Evolutionary conservation across 306 rosid genomes (phyloP).

Genomic region (Acmispon strigosus): DNA sequence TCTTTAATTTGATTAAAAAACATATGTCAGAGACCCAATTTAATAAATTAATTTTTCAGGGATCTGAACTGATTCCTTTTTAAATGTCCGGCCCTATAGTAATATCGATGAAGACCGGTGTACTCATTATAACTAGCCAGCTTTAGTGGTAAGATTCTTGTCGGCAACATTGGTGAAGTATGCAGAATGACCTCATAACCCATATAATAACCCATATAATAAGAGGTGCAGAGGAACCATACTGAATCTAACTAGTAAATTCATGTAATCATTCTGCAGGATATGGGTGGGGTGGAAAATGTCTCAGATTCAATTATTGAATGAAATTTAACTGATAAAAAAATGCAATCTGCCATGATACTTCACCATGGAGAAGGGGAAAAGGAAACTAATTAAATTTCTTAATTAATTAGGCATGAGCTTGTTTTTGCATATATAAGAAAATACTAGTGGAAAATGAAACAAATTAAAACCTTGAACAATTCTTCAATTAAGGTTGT

Average conservation of each 20-base stretch:
- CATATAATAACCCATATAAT: background rate
- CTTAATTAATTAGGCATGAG: background rate
- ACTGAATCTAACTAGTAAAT: background rate
- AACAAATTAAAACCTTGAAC: background rate
- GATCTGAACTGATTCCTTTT: no score
- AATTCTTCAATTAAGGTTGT: background rate
- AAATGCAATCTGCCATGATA: background rate
- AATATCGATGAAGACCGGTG: background rate
- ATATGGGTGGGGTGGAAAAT: no score
- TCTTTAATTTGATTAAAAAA: no score
- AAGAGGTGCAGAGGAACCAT: background rate
- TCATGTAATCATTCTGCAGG: no score
- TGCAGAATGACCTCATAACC: no score
- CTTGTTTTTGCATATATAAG: background rate
- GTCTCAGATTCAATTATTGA: no score
- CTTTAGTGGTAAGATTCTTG: background rate
- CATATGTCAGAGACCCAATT: no score
- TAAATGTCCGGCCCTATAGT: no score
- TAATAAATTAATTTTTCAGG: no score
- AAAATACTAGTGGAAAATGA: background rate
- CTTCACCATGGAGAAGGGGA: background rate
- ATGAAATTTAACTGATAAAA: no score
- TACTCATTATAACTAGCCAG: background rate
- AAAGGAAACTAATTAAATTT: background rate
- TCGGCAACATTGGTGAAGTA: background rate